phyloP scores from a whole-genome alignment of 306 rosid species.

The Vigna trinervia region DNA sequence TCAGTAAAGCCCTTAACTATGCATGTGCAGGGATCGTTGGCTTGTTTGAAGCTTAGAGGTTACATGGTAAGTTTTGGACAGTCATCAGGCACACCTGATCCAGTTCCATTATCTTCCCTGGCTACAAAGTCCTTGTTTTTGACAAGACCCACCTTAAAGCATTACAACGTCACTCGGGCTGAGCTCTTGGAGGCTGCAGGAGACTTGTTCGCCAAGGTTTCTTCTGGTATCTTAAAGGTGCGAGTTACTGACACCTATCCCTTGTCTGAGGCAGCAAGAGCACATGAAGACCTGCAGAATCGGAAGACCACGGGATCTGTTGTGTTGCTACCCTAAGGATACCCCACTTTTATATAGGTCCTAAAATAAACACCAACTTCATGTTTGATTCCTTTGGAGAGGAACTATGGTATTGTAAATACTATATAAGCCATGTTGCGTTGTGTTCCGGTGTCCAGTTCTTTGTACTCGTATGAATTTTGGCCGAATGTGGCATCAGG shows the following conservation, averaged over 20 bases:
- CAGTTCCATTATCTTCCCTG: slow-evolving; percentile 76
- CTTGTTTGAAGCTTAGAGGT: slow-evolving; percentile 71
- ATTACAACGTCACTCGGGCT: slow-evolving; percentile 61
- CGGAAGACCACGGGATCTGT: slow-evolving; percentile 82
- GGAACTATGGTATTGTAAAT: too few species aligned
- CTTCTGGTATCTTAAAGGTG: slow-evolving; percentile 66
- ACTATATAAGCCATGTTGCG: too few species aligned
- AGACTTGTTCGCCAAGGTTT: slow-evolving; percentile 69
- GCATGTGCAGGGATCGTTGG: slow-evolving; percentile 65
- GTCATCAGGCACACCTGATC: slow-evolving; percentile 88
- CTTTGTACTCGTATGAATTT: too few species aligned
- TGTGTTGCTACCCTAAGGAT: slow-evolving; percentile 73
- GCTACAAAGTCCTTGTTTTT: slow-evolving; percentile 76
- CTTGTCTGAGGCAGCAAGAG: slow-evolving; percentile 77
- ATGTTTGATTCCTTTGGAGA: too few species aligned
- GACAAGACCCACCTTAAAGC: slow-evolving; percentile 76
- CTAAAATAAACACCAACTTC: too few species aligned
- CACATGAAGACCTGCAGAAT: slow-evolving; percentile 80
- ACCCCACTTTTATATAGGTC: neutral
- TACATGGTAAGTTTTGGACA: slow-evolving; percentile 89
- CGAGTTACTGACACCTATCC: slow-evolving; percentile 80
- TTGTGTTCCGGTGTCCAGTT: too few species aligned
- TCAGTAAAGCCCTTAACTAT: neutral
- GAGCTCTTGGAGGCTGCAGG: slow-evolving; percentile 73
- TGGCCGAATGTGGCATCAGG: too few species aligned